These are phyloP conservation scores for Elsinoe ampelina DNA, from an alignment of 2,329 filamentous ascomycete species.

Conservation along the genomic window DNA sequence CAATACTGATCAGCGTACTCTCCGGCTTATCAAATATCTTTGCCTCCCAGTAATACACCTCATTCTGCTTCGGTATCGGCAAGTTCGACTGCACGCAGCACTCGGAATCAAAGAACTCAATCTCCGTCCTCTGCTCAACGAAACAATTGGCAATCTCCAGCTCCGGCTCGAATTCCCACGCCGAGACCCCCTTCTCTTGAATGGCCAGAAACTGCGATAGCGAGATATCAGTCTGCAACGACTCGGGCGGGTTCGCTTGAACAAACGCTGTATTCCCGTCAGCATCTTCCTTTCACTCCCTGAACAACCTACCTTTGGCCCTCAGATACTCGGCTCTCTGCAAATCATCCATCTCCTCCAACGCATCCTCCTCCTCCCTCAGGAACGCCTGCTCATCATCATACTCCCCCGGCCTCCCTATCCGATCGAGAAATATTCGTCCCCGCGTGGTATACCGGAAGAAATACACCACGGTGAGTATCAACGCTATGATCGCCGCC, in stretches of 20 bases:
- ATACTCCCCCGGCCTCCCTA: slow-evolving; percentile 89
- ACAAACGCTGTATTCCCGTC: slow-evolving; percentile 62
- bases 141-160: slow-evolving; percentile 98
- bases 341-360: slow-evolving; percentile 93
- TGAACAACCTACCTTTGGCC: slow-evolving; percentile 66
- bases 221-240: slow-evolving; percentile 91
- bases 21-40: slow-evolving; percentile 98
- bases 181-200: slow-evolving; percentile 98
- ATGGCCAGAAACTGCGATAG: slow-evolving; percentile 96
- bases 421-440: slow-evolving; percentile 84
- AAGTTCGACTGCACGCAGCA: slow-evolving; percentile 96
- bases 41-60: slow-evolving; percentile 99
- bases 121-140: slow-evolving; percentile 89
- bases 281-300: slow-evolving; percentile 14
- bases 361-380: slow-evolving; percentile 85
- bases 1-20: slow-evolving; percentile 74
- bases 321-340: slow-evolving; percentile 81
- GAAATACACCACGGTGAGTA: slow-evolving; percentile 80
- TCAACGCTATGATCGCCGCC: slow-evolving; percentile 69
- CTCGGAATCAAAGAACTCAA: slow-evolving; percentile 97
- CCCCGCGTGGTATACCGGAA: slow-evolving; percentile 83
- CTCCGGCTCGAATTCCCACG: slow-evolving; percentile 99
- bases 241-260: slow-evolving; percentile 89
- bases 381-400: slow-evolving; percentile 95
- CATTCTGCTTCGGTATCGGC: slow-evolving; percentile 95